phyloP scores from a whole-genome alignment of 495 filamentous ascomycete species.

The Cairneyella variabilis region DNA sequence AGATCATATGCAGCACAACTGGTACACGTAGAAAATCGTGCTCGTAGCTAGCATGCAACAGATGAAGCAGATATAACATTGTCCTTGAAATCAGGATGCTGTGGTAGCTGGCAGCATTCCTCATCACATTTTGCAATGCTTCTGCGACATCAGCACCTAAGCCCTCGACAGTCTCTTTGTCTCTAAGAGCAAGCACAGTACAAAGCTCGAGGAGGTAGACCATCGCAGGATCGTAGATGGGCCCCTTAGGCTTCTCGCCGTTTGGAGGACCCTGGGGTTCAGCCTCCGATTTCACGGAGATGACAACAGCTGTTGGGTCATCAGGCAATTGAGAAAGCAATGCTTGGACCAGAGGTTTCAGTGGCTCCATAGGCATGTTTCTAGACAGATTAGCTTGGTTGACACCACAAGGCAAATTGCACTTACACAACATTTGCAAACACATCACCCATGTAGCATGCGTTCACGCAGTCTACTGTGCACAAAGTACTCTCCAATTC shows the following conservation, averaged over 20 bases:
- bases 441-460: slow-evolving; percentile 79
- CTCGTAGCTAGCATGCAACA: slow-evolving; percentile 85
- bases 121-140: slow-evolving; percentile 73
- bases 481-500: slow-evolving; percentile 93
- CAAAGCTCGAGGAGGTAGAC: slow-evolving; percentile 87
- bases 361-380: slow-evolving; percentile 60
- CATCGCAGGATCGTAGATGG: slow-evolving; percentile 80
- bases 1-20: slow-evolving; percentile 88
- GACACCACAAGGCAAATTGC: neutral
- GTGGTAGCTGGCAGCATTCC: slow-evolving; percentile 75
- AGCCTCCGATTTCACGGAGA: slow-evolving; percentile 82
- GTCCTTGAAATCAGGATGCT: slow-evolving; percentile 76
- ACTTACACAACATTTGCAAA: slow-evolving; percentile 80
- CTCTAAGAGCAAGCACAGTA: slow-evolving; percentile 77
- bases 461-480: slow-evolving; percentile 90
- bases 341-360: slow-evolving; percentile 65
- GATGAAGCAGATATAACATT: slow-evolving; percentile 78
- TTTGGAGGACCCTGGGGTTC: slow-evolving; percentile 53
- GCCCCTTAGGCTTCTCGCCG: slow-evolving; percentile 50
- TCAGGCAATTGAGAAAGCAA: slow-evolving; percentile 84
- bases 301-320: slow-evolving; percentile 73
- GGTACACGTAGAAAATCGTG: slow-evolving; percentile 88
- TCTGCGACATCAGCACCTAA: slow-evolving; percentile 77
- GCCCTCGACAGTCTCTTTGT: slow-evolving; percentile 62
- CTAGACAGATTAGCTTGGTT: slow-evolving; percentile 34